Evolutionary conservation across 2,329 filamentous ascomycete species (phyloP).

Genomic region (Penicillium fuscoglaucum): DNA sequence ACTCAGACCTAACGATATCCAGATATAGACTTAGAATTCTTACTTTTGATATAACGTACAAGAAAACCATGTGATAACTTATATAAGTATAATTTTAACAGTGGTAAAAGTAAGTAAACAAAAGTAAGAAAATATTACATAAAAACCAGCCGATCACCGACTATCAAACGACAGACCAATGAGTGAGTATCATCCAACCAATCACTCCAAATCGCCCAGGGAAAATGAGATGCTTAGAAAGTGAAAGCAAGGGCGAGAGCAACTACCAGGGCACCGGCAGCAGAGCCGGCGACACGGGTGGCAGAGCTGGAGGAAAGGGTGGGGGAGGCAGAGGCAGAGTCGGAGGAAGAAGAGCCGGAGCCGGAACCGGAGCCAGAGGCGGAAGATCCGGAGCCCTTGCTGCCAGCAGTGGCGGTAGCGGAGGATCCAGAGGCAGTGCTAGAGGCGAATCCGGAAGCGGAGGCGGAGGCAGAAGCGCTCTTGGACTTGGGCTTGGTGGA

Average conservation of each 20-base stretch:
- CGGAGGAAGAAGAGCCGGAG: slow-evolving; percentile 14
- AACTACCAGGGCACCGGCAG: slow-evolving; percentile 21
- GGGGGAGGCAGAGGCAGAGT: slow-evolving; percentile 14
- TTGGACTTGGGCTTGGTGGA: slow-evolving; percentile 12
- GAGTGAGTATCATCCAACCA: slow-evolving; percentile 12
- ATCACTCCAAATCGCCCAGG: slow-evolving; percentile 17
- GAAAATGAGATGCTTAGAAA: slow-evolving; percentile 17
- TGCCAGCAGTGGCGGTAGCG: slow-evolving; percentile 2
- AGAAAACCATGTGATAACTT: not conserved
- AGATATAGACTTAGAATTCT: not conserved
- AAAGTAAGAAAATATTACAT: slow-evolving; percentile 14
- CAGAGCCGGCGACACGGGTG: slow-evolving; percentile 16
- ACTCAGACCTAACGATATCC: not conserved
- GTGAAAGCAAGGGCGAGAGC: slow-evolving; percentile 25
- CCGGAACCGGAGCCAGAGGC: slow-evolving; percentile 11
- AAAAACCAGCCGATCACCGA: slow-evolving; percentile 8
- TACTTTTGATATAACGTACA: not conserved
- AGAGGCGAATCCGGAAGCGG: slow-evolving; percentile 6
- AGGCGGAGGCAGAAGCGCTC: slow-evolving; percentile 7
- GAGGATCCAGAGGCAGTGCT: not conserved
- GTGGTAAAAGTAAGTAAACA: slow-evolving; percentile 1
- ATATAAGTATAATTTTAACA: not conserved
- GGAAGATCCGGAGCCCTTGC: slow-evolving; percentile 11
- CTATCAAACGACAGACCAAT: slow-evolving; percentile 3
- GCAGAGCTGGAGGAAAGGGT: slow-evolving; percentile 17